These are phyloP conservation scores for Stephanodiscus minutulus DNA, from an alignment of 108 stramenopile genomes.

Conservation along the genomic window DNA sequence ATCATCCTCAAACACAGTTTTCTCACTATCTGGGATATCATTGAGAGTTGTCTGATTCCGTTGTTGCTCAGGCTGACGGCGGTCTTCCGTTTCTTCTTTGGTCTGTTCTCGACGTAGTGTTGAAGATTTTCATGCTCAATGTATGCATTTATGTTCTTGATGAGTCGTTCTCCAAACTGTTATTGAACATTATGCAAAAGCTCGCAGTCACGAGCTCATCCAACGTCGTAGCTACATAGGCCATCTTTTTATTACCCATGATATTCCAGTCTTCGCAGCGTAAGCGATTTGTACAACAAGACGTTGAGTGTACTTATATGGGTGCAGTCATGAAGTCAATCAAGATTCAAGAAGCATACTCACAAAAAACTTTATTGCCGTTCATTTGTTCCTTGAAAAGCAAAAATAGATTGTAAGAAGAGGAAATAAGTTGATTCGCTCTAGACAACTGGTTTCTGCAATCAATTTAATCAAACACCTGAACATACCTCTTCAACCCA, in stretches of 20 bases:
- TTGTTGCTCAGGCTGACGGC: conserved; percentile 1
- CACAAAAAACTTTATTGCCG: conserved; percentile 77
- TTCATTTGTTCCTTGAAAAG: conserved; percentile 65
- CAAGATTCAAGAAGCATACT: conserved; percentile 36
- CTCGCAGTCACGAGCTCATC: conserved; percentile 73
- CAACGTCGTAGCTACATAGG: conserved; percentile 66
- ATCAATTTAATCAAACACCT: conserved; percentile 34
- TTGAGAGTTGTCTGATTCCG: conserved; percentile 18
- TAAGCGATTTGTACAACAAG: background rate
- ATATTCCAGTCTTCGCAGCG: conserved; percentile 79
- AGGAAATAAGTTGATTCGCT: background rate
- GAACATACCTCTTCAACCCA: conserved; percentile 82
- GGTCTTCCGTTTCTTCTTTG: conserved; percentile 36
- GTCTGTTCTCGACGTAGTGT: conserved; percentile 41
- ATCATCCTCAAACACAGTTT: conserved; percentile 39
- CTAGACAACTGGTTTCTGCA: conserved; percentile 15
- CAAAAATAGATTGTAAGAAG: background rate
- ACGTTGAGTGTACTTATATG: background rate
- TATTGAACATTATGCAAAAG: conserved; percentile 74
- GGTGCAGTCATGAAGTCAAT: background rate
- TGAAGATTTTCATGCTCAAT: conserved; percentile 64
- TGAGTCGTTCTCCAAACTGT: conserved; percentile 79
- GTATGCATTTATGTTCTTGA: conserved; percentile 65
- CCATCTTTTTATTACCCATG: conserved; percentile 62
- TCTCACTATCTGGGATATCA: conserved; percentile 31